A percentile compares a stretch with the other conserved stretches of the same genome.
phyloP scores from a whole-genome alignment of 371 early-diverging fungal species.

The Circinella minor region DNA sequence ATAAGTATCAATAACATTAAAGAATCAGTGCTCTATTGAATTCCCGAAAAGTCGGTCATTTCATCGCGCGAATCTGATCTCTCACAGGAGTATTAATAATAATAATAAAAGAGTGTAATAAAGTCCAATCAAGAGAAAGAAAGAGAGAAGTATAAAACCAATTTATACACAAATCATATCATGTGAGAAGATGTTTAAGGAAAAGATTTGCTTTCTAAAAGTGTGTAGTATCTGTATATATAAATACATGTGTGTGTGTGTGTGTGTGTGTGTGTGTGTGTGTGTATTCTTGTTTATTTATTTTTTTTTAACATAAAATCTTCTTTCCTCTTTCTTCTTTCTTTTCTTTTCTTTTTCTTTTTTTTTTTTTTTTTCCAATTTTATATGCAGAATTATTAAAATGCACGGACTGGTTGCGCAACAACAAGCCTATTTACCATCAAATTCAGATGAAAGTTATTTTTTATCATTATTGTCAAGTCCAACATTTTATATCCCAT shows the following conservation, averaged over 20 bases:
- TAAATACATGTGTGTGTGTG: too few relatives aligned
- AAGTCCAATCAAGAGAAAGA: not conserved
- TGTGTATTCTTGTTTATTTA: not conserved
- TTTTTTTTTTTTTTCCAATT: not conserved
- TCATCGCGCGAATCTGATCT: slow-evolving; percentile 3
- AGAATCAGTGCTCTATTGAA: not conserved
- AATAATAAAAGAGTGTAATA: not conserved
- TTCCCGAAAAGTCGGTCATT: too few relatives aligned
- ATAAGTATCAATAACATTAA: not conserved
- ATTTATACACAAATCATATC: not conserved
- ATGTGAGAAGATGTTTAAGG: not conserved
- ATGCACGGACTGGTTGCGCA: slow-evolving; percentile 11
- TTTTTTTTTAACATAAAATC: not conserved
- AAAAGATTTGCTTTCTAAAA: too few relatives aligned
- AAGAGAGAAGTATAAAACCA: not conserved
- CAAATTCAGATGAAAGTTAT: slow-evolving; percentile 1
- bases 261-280: not conserved
- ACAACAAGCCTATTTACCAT: not conserved
- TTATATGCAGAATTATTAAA: not conserved
- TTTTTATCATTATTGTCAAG: not conserved
- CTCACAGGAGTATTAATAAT: too few relatives aligned
- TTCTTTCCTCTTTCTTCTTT: not conserved
- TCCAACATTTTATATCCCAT: slow-evolving; percentile 1
- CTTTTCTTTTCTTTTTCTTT: not conserved
- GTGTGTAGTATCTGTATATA: too few relatives aligned